Conservation (phyloP, 2,329 filamentous ascomycete genomes). For the Nakataea oryzae region DNA sequence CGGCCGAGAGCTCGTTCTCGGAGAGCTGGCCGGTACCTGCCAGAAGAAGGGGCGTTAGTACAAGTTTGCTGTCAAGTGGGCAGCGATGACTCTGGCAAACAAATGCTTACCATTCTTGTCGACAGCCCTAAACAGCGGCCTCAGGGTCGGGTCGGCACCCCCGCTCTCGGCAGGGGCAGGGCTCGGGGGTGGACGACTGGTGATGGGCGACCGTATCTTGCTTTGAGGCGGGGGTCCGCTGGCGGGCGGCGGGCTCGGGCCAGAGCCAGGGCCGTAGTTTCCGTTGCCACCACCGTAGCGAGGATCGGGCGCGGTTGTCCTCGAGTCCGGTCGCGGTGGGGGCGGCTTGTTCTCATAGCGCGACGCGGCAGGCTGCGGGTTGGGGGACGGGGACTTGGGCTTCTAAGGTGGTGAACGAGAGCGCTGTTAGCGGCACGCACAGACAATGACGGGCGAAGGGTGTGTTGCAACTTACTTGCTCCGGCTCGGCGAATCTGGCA, state of each 20-base stretch:
- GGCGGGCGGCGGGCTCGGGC: constrained; percentile 37
- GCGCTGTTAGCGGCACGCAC: constrained; percentile 4
- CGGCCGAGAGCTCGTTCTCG: constrained; percentile 76
- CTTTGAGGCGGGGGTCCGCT: constrained; percentile 26
- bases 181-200: constrained; percentile 55
- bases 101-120: constrained; percentile 62
- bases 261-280: constrained; percentile 26
- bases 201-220: constrained; percentile 41
- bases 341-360: constrained; percentile 39
- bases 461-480: constrained; percentile 23
- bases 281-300: neutral
- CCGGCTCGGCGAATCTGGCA: constrained; percentile 39
- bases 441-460: constrained; percentile 7
- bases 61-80: neutral
- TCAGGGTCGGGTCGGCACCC: constrained; percentile 58
- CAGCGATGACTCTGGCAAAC: neutral
- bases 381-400: constrained; percentile 15
- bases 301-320: constrained; percentile 9
- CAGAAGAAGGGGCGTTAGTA: neutral
- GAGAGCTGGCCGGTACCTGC: constrained; percentile 70
- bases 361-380: constrained; percentile 13
- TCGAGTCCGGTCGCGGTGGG: constrained; percentile 25
- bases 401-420: constrained; percentile 3
- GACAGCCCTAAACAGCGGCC: constrained; percentile 80
- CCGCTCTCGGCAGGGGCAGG: constrained; percentile 39